Base-by-base conservation (phyloP, 352 stramenopile genomes). In the Halophytophthora batemanensis region DNA sequence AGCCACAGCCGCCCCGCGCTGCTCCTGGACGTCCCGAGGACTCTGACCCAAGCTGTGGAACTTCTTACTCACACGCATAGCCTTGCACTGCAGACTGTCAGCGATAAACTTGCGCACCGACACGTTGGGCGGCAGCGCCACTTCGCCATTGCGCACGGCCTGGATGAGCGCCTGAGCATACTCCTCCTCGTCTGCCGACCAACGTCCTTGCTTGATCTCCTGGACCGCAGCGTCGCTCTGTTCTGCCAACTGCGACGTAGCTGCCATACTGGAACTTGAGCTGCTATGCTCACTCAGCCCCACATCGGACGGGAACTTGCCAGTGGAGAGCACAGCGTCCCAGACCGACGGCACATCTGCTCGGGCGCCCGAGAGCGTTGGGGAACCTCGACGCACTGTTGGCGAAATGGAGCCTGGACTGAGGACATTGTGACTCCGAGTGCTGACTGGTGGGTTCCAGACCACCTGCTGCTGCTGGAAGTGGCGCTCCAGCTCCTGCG, bases 41-140 rank as follows among this genome's bases (percentile, higher is more conserved):
- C 42, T 65, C 2, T 28, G 40, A 15, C 59, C 43, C 18, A 85
- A 57, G 23, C 66, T 85, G 11, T 56, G 64, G 21, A 80, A 83
- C 50, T 88, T 88, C 65, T 83, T 85, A 61, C 61, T 85, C 18
- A 86, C 66, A 2, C 72, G 72, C 73, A 86, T 86, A 10, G 75
- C 55, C 53, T 81, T 82, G 74, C 73, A 82, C 64, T 87, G 70
- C 8, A 84, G 49, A 17, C 53, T 80, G 41, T 76, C 71, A 6
- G 69, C 66, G 29, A 84, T 72, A 43, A 78, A 85, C 62, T 80
- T 80, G n/a, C 64, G 70, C 14, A 81, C 41, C 19, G 74, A 82
- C 18, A 74, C 56, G 53, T 84, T 81, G 1, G 71, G 61, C 5
- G 77, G 73, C 13, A 88, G 42, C 33, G 68, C 45, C 0, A 67